Percentiles rank a stretch among this genome's conserved stretches.
These are phyloP conservation scores for Yamadazyma atmosphaerica DNA, from an alignment of 1,139 yeast species.

Conservation along the genomic window DNA sequence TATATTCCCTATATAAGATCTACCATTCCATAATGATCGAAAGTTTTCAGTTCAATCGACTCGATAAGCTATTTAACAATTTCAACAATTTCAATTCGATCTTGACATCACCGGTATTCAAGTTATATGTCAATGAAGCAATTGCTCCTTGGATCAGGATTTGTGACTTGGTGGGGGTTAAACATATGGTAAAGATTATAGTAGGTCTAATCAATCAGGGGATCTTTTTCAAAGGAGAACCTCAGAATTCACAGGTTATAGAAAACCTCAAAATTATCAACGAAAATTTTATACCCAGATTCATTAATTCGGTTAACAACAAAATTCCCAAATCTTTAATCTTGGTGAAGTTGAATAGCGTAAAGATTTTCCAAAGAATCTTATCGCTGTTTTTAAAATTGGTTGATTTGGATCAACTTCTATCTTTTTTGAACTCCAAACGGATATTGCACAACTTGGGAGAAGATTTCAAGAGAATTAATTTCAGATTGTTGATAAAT, in stretches of 20 bases:
- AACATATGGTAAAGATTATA: conserved; percentile 59
- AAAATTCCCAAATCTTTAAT: conserved; percentile 55
- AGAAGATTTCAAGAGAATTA: conserved; percentile 2
- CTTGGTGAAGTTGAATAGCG: conserved; percentile 53
- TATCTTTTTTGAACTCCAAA: conserved; percentile 1
- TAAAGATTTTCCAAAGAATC: conserved; percentile 56
- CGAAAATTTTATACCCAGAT: conserved; percentile 39
- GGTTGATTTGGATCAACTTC: conserved; percentile 54
- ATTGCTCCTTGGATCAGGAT: conserved; percentile 61
- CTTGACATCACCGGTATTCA: conserved; percentile 65
- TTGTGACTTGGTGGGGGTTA: conserved; percentile 68
- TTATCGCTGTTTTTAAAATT: conserved; percentile 59
- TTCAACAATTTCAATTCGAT: conserved; percentile 57
- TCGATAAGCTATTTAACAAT: conserved; percentile 56
- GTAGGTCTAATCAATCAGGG: conserved; percentile 66
- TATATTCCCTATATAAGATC: conserved; percentile 59
- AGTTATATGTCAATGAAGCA: conserved; percentile 52
- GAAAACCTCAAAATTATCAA: conserved; percentile 49
- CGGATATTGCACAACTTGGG: not conserved
- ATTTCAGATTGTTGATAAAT: conserved; percentile 1
- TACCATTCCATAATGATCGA: conserved; percentile 67
- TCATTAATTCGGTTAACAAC: conserved; percentile 34
- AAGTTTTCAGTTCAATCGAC: conserved; percentile 65
- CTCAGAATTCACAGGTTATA: conserved; percentile 51
- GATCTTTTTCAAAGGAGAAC: conserved; percentile 22